These are phyloP conservation scores for Clonostachys rosea DNA, from an alignment of 2,329 filamentous ascomycete genomes.

Conservation along the genomic window DNA sequence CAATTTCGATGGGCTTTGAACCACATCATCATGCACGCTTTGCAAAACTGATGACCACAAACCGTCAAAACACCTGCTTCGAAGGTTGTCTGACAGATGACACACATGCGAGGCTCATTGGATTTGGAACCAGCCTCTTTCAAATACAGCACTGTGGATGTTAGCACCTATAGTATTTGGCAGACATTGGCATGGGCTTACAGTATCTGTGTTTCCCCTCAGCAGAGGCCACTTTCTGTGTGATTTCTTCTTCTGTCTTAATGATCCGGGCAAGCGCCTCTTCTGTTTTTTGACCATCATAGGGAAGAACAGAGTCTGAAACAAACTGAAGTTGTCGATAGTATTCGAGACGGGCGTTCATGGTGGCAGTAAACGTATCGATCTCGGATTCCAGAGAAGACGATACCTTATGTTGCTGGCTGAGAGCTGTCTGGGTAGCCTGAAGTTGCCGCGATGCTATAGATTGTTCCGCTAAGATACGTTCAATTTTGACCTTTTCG, in stretches of 20 bases:
- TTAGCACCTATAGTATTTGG: constrained; percentile 3
- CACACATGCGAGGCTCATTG: constrained; percentile 65
- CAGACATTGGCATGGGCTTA: constrained; percentile 19
- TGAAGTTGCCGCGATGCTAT: constrained; percentile 62
- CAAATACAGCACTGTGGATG: constrained; percentile 41
- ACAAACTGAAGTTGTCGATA: constrained; percentile 87
- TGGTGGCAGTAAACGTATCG: constrained; percentile 68
- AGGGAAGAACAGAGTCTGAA: constrained; percentile 80
- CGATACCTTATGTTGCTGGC: constrained; percentile 43
- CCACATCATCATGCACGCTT: constrained; percentile 80
- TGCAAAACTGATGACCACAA: constrained; percentile 91
- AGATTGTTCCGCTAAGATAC: constrained; percentile 62
- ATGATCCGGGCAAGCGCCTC: constrained; percentile 26
- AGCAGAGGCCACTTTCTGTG: constrained; percentile 53
- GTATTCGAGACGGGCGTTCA: constrained; percentile 85
- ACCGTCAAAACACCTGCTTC: constrained; percentile 77
- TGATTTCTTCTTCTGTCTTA: constrained; percentile 32
- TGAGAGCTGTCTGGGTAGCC: constrained; percentile 49
- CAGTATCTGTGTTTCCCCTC: constrained; percentile 74
- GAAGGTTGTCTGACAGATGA: constrained; percentile 79
- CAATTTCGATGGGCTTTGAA: constrained; percentile 70
- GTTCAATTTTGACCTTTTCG: constrained; percentile 15
- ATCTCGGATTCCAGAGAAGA: constrained; percentile 61
- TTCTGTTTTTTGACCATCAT: constrained; percentile 59
- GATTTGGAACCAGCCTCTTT: constrained; percentile 55